phyloP scores from a whole-genome alignment of 495 filamentous ascomycete genomes.

The Penicillium odoratum region DNA sequence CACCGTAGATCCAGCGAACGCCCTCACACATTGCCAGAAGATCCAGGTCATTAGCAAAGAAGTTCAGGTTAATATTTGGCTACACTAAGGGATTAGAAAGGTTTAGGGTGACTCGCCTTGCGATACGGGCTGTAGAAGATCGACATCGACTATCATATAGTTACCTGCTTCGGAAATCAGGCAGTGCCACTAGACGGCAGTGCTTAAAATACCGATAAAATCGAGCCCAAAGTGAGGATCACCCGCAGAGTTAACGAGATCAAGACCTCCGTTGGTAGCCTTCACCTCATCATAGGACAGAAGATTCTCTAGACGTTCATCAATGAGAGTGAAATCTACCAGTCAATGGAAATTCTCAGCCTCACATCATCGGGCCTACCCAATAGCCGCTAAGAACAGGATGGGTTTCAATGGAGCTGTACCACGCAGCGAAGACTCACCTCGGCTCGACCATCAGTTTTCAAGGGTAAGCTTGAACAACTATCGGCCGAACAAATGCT shows the following conservation, averaged over 20 bases:
- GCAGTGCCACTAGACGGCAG: conserved; percentile 63
- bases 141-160: conserved; percentile 57
- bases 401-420: too few relatives aligned
- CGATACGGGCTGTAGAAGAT: conserved; percentile 33
- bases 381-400: too few relatives aligned
- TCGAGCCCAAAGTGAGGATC: conserved; percentile 67
- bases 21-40: conserved; percentile 56
- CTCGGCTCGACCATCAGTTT: too few relatives aligned
- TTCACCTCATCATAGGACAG: conserved; percentile 45
- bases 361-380: too few relatives aligned
- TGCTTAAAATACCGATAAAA: conserved; percentile 58
- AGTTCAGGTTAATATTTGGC: conserved; percentile 59
- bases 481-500: too few relatives aligned
- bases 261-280: conserved; percentile 2
- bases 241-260: conserved; percentile 18
- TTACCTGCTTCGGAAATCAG: conserved; percentile 48
- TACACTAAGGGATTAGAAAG: conserved; percentile 49
- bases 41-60: conserved; percentile 55
- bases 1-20: conserved; percentile 52
- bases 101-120: conserved; percentile 52
- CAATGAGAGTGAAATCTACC: conserved; percentile 50
- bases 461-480: too few relatives aligned
- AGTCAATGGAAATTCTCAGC: conserved; percentile 39
- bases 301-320: conserved; percentile 40
- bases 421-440: too few relatives aligned